Base-by-base conservation (phyloP, 2,329 filamentous ascomycete species). In the Elsinoe necatrix region DNA sequence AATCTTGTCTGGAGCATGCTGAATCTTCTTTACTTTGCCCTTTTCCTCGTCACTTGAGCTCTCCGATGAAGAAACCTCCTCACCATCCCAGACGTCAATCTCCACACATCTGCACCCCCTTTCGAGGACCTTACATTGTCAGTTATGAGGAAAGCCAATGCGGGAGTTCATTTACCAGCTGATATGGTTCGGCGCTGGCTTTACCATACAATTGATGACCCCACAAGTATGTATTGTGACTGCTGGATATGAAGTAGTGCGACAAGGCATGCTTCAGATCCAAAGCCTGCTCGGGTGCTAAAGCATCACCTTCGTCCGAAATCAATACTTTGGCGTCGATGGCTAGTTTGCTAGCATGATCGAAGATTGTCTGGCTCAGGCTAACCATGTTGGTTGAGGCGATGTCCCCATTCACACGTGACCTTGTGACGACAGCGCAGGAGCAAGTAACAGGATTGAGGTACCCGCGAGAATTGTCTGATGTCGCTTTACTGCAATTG, bases 161-260 rank as follows among this genome's bases (percentile, higher is more conserved):
- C 12, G n/a, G 23, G 27, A 3, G 14, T 34, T 37, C 8, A 74
- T 82, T 66, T 67, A 87, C 87, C 66, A 84, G 82, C 63, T 80
- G 85, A 71, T 96, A 96, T 11, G 86, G 83, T 57, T 90, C 83
- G 0, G 85, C 82, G 25, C 86, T 89, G 59, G 87, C 86, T 59
- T 83, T 82, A 47, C 89, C 89, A 59, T 82, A 84, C 39, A 93
- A 77, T 71, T 96, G 92, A 65, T 95, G 90, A 1, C 91, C 91
- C 1, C 85, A 84, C 41, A 95, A 76, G 69, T 95, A 96, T 0
- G 91, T 96, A 68, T 96, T 96, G 75, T 96, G 91, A 67, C 89
- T 95, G 63, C 89, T 95, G 60, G 86, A 95, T 68, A 96, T 91
- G 70, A 89, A 96, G 73, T 96, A 96, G 68, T 95, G 89, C 47